Evolutionary conservation across 1,139 yeast genomes (phyloP), one percentile per base, ranked within the genome.

Genomic region (Scheffersomyces quercinus): DNA sequence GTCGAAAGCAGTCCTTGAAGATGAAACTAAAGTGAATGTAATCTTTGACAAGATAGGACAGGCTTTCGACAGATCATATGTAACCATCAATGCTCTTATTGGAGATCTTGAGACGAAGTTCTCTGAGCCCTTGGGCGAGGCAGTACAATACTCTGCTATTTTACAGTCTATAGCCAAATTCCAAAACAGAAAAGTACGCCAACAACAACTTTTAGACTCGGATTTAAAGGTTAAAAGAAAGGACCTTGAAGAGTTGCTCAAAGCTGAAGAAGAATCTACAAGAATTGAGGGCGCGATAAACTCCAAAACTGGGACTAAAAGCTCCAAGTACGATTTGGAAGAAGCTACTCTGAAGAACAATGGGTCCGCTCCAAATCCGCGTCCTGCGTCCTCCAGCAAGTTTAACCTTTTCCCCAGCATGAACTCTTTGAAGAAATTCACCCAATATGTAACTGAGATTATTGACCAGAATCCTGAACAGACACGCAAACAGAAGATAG

Each of bases 81-180:
- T 85, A 35, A 76, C 87, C 11, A 75, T 89, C 33, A 87, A 84
- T 49, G 73, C 82, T 4, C 70, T 91, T 16, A 83, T 85, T n/a
- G 78, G 82, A 34, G 80, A 82, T 37, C 69, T 91, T 37, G 83
- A 88, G 49, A 79, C 88, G 8, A 81, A 82, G 43, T 84, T 90
- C 53, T 79, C 88, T 34, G 98, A 91, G 58, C 96, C 96, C 4
- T 68, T 91, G 29, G 83, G 88, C 5, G 97, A 91, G 58, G 80
- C 88, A 13, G 90, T 86, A 11, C 89, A 87, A 55, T 83, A 85
- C 64, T 82, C 95, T 0, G 73, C 76, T 5, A 83, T 85, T 0
- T 80, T 86, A 1, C 77, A 86, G 39, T 78, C 81, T 36, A 80
- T 91, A 12, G 73, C 85, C 39, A 85, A 83, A 55, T 91, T 79